These are phyloP conservation scores for Sclerotiophoma versabilis DNA, from an alignment of 2,329 filamentous ascomycete genomes.

Conservation along the genomic window DNA sequence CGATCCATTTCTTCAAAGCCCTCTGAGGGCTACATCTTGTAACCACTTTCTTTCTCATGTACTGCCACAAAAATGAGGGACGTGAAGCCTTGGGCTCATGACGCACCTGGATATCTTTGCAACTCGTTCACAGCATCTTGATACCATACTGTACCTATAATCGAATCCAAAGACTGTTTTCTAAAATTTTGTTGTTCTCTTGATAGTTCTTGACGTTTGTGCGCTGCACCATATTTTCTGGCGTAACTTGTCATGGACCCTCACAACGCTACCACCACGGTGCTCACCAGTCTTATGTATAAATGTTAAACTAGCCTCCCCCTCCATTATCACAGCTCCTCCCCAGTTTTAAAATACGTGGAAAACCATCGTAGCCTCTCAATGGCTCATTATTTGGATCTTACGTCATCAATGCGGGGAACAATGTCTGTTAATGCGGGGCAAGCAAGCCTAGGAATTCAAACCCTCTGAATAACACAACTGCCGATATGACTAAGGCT, in stretches of 20 bases:
- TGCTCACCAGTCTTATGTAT: background rate
- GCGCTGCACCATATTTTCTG: background rate
- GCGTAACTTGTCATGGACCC: background rate
- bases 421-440: conserved; percentile 1
- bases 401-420: conserved; percentile 15
- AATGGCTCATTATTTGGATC: too few relatives aligned
- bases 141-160: background rate
- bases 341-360: too few relatives aligned
- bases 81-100: background rate
- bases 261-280: conserved; percentile 6
- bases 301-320: background rate
- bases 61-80: background rate
- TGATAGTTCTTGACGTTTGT: background rate
- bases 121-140: background rate
- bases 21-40: background rate
- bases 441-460: background rate
- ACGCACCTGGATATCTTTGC: background rate
- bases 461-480: too few relatives aligned
- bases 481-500: conserved; percentile 13
- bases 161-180: background rate
- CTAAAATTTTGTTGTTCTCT: too few relatives aligned
- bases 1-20: background rate
- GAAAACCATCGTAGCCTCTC: too few relatives aligned
- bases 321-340: background rate
- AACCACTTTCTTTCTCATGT: background rate